Conservation (phyloP, 306 rosid species). For the Citrullus colocynthis region DNA sequence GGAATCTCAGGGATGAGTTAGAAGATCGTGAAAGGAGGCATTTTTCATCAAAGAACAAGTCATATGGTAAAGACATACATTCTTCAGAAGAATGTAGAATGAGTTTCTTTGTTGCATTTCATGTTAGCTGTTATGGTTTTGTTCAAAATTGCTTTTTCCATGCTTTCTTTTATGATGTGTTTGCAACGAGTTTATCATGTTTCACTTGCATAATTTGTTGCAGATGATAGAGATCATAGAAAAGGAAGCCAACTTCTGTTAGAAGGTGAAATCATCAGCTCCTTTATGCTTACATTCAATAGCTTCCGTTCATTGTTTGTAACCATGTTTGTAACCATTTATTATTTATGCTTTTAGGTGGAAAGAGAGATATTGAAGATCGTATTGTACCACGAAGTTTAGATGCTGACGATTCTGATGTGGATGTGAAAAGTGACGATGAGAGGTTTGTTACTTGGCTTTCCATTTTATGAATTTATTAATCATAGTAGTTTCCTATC, state of each 20-base stretch:
- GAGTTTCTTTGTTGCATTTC: background rate
- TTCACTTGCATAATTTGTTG: conserved; percentile 16
- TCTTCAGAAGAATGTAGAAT: background rate
- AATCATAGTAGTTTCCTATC: background rate
- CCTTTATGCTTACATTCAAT: conserved; percentile 2
- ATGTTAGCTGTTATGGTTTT: background rate
- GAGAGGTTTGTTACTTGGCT: conserved; percentile 46
- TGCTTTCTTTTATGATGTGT: background rate
- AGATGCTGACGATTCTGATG: conserved; percentile 95
- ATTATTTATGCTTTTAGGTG: conserved; percentile 26
- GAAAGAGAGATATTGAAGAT: conserved; percentile 66
- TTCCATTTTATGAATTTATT: conserved; percentile 1
- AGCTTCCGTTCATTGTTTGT: background rate
- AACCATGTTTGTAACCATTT: background rate
- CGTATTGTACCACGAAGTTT: conserved; percentile 64
- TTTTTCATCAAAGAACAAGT: conserved; percentile 76
- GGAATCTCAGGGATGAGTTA: conserved; percentile 77
- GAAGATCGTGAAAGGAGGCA: conserved; percentile 91
- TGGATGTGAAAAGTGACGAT: conserved; percentile 76
- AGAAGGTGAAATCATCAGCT: conserved; percentile 46
- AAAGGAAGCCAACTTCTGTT: conserved; percentile 52
- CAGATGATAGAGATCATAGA: conserved; percentile 92
- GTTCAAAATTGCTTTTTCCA: background rate
- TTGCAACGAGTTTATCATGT: conserved; percentile 6
- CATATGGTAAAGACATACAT: conserved; percentile 38